phyloP scores from a whole-genome alignment of 177 flowering plant genomes.

The Vitis hybrid region DNA sequence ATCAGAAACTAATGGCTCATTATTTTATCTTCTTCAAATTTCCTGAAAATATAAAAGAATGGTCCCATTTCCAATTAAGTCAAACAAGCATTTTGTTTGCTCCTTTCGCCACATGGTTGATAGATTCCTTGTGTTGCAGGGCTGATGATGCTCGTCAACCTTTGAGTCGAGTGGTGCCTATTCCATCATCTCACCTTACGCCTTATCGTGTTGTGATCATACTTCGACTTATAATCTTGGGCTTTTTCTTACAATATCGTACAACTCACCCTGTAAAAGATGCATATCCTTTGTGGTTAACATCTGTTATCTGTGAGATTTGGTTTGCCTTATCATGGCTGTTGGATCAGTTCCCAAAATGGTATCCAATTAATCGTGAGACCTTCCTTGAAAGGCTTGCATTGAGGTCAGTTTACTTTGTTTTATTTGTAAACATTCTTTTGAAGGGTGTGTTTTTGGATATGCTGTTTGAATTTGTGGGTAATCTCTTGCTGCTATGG shows the following conservation, averaged over 20 bases:
- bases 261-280: constrained; percentile 81
- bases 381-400: constrained; percentile 95
- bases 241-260: constrained; percentile 93
- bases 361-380: constrained; percentile 95
- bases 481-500: not conserved
- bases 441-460: not conserved
- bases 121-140: constrained; percentile 41
- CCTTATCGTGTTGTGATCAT: constrained; percentile 93
- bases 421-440: not conserved
- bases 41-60: not conserved
- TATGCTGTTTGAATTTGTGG: not conserved
- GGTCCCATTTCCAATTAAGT: too few relatives aligned
- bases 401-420: constrained; percentile 55
- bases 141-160: constrained; percentile 92
- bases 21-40: not conserved
- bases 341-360: constrained; percentile 98
- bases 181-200: constrained; percentile 78
- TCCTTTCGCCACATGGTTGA: constrained; percentile 1
- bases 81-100: not conserved
- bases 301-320: constrained; percentile 94
- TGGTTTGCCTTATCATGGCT: constrained; percentile 99
- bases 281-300: constrained; percentile 92
- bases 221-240: constrained; percentile 87
- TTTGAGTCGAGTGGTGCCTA: constrained; percentile 82
- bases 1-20: not conserved